Evolutionary conservation across 768 basidiomycete genomes (phyloP), one percentile per base, ranked within the genome.

Genomic region (Pleurotus tuber-regium): DNA sequence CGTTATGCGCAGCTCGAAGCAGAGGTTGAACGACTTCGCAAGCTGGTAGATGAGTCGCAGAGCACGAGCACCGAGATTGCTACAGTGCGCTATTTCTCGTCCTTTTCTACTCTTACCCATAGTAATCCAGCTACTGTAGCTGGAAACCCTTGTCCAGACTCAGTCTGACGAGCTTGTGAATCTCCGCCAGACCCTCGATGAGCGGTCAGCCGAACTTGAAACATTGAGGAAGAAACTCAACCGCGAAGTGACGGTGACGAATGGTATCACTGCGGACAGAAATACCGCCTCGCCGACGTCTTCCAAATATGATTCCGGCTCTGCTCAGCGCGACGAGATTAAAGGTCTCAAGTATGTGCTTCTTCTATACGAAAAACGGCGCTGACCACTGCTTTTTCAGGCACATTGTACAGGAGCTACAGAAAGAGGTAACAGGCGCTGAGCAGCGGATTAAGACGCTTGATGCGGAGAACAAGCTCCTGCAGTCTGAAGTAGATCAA

Each of bases 391-490:
- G 16, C 54, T 14, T 43, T 47, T 14, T 1, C 54, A 91, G 89
- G 67, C 86, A 92, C 60, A 91, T 97, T 59, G 83, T 97, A 18
- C 87, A 91, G 62, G 89, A 93, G 59, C 74, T 97, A 33, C 89
- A 90, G 61, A 87, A 88, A 59, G 94, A 97, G 67, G 89, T 83
- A 59, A 62, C 81, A 2, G 69, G 75, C 21, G 64, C 78, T 1
- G 67, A 77, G 5, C 86, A 90, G 54, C 79, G 79, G 54, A 83
- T 82, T 63, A 84, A 86, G 59, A 63, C 85, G n/a, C 63, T 94
- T 36, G 83, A 86, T 63, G 80, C 85, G 9, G 91, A 92, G 69
- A 92, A 93, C 61, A 78, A 77, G 56, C 67, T 85, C 10, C 71
- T 94, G 30, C 60, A 78, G 23, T 75, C 83, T 9, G 87, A 90